Evolutionary conservation across 768 basidiomycete genomes (phyloP), one percentile per base, ranked within the genome.

Genomic region (Xerocomellus dryophilus): DNA sequence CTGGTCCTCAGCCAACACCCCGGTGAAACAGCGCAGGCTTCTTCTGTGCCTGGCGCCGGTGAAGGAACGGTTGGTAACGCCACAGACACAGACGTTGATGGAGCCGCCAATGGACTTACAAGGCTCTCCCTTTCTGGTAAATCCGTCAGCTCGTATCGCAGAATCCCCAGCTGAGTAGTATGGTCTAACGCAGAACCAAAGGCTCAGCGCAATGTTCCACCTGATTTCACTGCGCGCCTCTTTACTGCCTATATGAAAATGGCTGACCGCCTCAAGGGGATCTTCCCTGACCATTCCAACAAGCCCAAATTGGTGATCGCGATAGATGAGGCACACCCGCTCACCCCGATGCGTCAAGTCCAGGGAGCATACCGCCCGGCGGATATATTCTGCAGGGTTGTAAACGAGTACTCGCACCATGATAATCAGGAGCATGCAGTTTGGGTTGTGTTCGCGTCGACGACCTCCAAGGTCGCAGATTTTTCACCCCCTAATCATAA

Each of bases 281-380:
- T 46, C 14, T 48, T 57, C 2, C 0, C 36, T 2, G 25, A 35
- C 8, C 1, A 34, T 5, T 10, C 40, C 1, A 4, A 39, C 12
- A 3, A 0, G 3, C 51, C 54, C 2, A 55, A 46, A 34, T 18
- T 63, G 40, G 38, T 63, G 15, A 63, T 63, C 17, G 61, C 61
- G 2, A 1, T 63, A 6, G 61, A 63, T 17, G 54, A 60, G 2
- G 58, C 55, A 10, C 54, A 63, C 11, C 12, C 50, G 0, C 45
- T 63, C 8, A 41, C 49, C 2, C 18, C 21, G 36, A 1, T 25
- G 8, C 12, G 2, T 15, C n/a, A n/a, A n/a, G 7, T 3, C 10
- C 25, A 21, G 18, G 4, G 8, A 7, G 7, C 7, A 31, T 47
- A 60, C 21, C 50, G 42, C 0, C 58, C 50, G 0, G 61, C 47